Conservation (phyloP, 2,329 filamentous ascomycete species). For the Blastomyces gilchristii region DNA sequence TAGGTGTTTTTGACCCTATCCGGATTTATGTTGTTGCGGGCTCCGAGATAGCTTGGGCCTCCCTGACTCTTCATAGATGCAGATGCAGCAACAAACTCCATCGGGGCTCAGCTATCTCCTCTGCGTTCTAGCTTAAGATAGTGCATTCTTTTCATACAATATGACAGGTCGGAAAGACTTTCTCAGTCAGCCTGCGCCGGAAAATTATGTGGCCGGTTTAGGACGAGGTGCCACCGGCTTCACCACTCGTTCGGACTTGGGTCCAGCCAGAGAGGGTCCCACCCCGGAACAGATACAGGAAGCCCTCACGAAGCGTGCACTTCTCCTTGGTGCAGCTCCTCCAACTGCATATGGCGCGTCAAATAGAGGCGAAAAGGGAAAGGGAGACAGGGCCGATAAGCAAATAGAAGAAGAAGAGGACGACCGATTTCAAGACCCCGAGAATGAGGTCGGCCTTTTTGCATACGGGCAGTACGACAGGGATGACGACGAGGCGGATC, state of each 20-base stretch:
- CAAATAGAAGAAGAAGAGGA: conserved; percentile 66
- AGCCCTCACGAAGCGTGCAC: conserved; percentile 85
- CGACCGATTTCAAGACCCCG: conserved; percentile 84
- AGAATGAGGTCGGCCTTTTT: conserved; percentile 93
- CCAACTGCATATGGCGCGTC: conserved; percentile 62
- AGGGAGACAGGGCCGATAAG: conserved; percentile 29
- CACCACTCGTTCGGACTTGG: conserved; percentile 91
- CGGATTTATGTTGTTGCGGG: conserved; percentile 7
- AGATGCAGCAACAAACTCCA: not conserved
- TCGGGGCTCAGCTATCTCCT: not conserved
- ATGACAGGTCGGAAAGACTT: conserved; percentile 72
- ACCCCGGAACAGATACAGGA: conserved; percentile 98
- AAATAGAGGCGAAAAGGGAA: conserved; percentile 52
- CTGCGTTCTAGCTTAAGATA: not conserved
- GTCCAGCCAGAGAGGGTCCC: conserved; percentile 86
- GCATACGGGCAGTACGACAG: conserved; percentile 93
- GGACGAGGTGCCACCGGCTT: conserved; percentile 97
- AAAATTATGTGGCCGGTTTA: conserved; percentile 90
- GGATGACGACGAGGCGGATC: conserved; percentile 94
- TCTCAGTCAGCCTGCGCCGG: conserved; percentile 70
- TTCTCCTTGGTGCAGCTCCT: conserved; percentile 62
- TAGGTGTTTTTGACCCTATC: not conserved
- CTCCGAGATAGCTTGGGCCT: not conserved
- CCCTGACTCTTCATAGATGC: not conserved
- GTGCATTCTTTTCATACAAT: not conserved